Evolutionary conservation across 441 rosid species (phyloP).

Genomic region (Syzygium syzygioides): DNA sequence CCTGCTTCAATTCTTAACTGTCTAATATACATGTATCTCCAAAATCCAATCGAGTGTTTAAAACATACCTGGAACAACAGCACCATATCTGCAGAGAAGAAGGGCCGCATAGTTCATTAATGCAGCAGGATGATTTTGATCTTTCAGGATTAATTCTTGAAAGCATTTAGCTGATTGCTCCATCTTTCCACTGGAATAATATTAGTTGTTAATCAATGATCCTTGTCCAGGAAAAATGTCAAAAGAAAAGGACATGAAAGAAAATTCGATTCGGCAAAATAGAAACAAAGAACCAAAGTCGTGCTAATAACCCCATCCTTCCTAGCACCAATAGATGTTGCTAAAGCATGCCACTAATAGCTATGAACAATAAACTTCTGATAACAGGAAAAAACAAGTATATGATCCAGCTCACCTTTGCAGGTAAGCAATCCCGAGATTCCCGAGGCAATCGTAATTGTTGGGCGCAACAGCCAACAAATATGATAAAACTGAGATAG

Average conservation of each 20-base stretch:
- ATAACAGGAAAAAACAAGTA: neutral
- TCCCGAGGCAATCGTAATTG: slow-evolving; percentile 81
- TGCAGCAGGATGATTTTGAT: slow-evolving; percentile 90
- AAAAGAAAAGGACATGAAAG: neutral
- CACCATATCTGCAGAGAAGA: slow-evolving; percentile 74
- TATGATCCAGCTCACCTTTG: slow-evolving; percentile 45
- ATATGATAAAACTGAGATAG: slow-evolving; percentile 67
- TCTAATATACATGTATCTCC: neutral
- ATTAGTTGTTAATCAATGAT: neutral
- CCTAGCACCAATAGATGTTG: neutral
- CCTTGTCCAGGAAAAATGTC: slow-evolving; percentile 5
- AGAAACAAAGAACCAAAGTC: neutral
- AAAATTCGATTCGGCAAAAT: neutral
- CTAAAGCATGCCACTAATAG: neutral
- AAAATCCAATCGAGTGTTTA: neutral
- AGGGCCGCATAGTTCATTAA: slow-evolving; percentile 71
- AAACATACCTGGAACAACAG: slow-evolving; percentile 63
- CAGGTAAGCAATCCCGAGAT: slow-evolving; percentile 83
- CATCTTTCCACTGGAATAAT: slow-evolving; percentile 60
- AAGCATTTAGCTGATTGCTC: slow-evolving; percentile 81
- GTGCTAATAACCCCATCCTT: neutral
- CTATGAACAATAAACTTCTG: neutral
- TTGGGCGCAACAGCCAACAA: slow-evolving; percentile 55
- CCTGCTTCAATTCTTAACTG: neutral
- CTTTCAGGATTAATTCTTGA: slow-evolving; percentile 77